Evolutionary conservation across 2,329 filamentous ascomycete genomes (phyloP).

Genomic region (Penicillium sumatraense): DNA sequence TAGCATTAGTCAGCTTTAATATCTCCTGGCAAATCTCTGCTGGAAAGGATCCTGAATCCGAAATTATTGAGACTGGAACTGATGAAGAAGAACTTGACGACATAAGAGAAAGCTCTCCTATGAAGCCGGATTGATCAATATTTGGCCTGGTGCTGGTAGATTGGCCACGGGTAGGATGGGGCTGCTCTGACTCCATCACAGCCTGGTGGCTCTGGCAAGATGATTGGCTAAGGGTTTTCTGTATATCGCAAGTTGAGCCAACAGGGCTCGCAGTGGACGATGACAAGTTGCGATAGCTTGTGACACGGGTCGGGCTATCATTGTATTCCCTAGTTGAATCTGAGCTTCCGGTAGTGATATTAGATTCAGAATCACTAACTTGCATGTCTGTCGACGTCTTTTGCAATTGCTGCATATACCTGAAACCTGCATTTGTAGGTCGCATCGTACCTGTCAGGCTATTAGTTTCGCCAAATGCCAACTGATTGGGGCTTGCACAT

Average conservation of each 20-base stretch:
- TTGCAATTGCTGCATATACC: neutral
- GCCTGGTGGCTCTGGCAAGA: too few species aligned
- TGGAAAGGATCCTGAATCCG: neutral
- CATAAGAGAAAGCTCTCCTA: neutral
- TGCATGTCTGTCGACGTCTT: neutral
- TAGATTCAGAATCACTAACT: neutral
- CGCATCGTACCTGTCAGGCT: neutral
- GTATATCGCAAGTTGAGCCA: neutral
- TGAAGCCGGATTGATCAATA: neutral
- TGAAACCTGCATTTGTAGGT: neutral
- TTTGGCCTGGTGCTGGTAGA: too few species aligned
- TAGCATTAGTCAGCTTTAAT: neutral
- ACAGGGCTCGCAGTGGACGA: neutral
- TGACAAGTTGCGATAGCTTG: neutral
- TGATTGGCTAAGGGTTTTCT: too few species aligned
- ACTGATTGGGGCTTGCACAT: neutral
- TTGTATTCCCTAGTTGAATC: neutral
- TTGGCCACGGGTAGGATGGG: too few species aligned
- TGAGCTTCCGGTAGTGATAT: neutral
- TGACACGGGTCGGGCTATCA: neutral
- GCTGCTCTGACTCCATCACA: too few species aligned
- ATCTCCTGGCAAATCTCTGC: neutral
- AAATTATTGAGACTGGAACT: neutral
- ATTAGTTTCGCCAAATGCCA: neutral
- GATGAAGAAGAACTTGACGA: conserved; percentile 1